A percentile compares a stretch with the other conserved stretches of the same genome.
phyloP scores from a whole-genome alignment of 768 basidiomycete species.

The Mycena amicta region DNA sequence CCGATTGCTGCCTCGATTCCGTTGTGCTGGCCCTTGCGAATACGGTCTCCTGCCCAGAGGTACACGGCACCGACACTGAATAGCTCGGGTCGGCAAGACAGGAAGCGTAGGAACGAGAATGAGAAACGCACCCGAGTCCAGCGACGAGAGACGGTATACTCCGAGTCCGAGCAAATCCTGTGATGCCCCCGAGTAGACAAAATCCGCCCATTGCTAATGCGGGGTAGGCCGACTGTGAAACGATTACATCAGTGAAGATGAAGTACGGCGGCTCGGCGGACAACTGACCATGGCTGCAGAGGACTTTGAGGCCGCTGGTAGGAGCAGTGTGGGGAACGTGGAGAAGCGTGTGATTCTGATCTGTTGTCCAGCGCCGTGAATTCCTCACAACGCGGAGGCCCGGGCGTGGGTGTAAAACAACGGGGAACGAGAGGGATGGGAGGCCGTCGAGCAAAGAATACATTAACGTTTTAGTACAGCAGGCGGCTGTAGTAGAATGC shows the following conservation, averaged over 20 bases:
- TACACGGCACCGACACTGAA: conserved; percentile 78
- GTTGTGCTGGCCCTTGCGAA: conserved; percentile 70
- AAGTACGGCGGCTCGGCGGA: not conserved
- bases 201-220: conserved; percentile 76
- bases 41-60: conserved; percentile 76
- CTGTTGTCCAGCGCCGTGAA: not conserved
- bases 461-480: conserved; percentile 25
- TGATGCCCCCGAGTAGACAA: conserved; percentile 76
- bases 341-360: conserved; percentile 1
- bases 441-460: not conserved
- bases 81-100: conserved; percentile 1
- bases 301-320: not conserved
- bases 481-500: conserved; percentile 51
- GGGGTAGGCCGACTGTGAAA: conserved; percentile 73
- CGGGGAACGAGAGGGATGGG: not conserved
- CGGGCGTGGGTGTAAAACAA: no score
- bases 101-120: not conserved
- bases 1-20: conserved; percentile 83
- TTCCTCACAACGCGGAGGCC: not conserved
- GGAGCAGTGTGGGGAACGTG: not conserved
- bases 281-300: not conserved
- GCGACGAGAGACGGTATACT: conserved; percentile 85
- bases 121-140: conserved; percentile 64
- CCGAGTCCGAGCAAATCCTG: conserved; percentile 70
- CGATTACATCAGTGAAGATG: no score